These are phyloP conservation scores for Sugiyamaella novakii DNA, from an alignment of 1,139 yeast genomes.

Conservation along the genomic window DNA sequence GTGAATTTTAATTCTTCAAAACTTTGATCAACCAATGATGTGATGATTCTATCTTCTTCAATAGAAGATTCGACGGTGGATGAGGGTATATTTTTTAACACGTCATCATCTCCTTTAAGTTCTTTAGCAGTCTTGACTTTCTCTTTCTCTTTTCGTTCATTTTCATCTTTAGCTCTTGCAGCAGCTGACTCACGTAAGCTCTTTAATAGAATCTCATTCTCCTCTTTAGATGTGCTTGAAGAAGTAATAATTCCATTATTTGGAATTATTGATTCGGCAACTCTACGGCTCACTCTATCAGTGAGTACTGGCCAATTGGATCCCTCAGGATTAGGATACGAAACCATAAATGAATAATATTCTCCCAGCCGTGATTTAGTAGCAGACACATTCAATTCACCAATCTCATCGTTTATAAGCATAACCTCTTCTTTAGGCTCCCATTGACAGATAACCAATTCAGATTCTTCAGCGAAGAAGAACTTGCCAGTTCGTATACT, in stretches of 20 bases:
- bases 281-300: conserved; percentile 27
- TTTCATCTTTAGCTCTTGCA: conserved; percentile 12
- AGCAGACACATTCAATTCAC: conserved; percentile 39
- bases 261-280: conserved; percentile 35
- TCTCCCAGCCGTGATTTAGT: conserved; percentile 35
- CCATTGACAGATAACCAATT: conserved; percentile 38
- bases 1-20: conserved; percentile 42
- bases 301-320: conserved; percentile 37
- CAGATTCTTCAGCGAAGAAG: conserved; percentile 34
- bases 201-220: conserved; percentile 41
- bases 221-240: conserved; percentile 47
- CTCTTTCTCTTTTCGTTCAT: background rate
- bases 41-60: conserved; percentile 38
- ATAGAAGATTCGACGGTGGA: conserved; percentile 13
- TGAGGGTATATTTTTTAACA: no score
- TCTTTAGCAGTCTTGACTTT: conserved; percentile 3
- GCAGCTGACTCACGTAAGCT: conserved; percentile 37
- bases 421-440: conserved; percentile 36
- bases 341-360: conserved; percentile 41
- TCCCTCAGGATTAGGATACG: conserved; percentile 32
- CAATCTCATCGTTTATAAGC: conserved; percentile 37
- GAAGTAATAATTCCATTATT: conserved; percentile 37
- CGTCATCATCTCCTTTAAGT: no score
- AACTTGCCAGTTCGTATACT: conserved; percentile 40
- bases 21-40: conserved; percentile 40